These are phyloP conservation scores for Spongispora temasekensis DNA, from an alignment of 1,284 basidiomycete species.

Conservation along the genomic window DNA sequence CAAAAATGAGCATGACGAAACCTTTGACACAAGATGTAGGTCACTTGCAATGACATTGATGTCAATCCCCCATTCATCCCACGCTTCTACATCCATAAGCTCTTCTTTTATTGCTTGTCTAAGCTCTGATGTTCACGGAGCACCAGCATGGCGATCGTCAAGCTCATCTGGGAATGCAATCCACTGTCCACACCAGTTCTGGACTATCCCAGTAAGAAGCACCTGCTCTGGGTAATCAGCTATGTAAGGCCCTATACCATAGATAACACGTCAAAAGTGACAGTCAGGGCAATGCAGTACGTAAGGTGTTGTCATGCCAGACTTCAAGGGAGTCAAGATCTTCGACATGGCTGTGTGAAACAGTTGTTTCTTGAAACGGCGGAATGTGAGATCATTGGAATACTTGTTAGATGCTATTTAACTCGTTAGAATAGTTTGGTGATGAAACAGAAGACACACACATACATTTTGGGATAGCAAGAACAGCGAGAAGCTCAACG, in stretches of 20 bases:
- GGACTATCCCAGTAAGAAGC: conserved; percentile 14
- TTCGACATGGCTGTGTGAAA: conserved; percentile 9
- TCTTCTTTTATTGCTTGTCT: neutral
- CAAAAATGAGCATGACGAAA: no score
- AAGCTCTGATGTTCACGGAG: neutral
- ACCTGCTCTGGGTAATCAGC: conserved; percentile 27
- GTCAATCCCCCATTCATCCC: no score
- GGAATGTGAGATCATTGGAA: conserved; percentile 3
- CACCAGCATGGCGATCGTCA: neutral
- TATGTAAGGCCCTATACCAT: conserved; percentile 12
- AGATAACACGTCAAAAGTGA: conserved; percentile 10
- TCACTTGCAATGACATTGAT: no score
- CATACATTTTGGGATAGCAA: no score
- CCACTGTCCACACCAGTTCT: conserved; percentile 24
- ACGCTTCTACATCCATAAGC: no score
- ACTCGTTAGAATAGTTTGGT: no score
- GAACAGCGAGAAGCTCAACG: no score
- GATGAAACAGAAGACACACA: no score
- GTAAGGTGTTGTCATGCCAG: conserved; percentile 14
- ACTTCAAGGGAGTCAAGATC: conserved; percentile 11
- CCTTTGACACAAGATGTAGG: no score
- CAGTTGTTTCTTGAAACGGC: conserved; percentile 17
- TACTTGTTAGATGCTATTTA: no score
- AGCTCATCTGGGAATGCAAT: neutral
- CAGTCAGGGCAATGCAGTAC: conserved; percentile 12